phyloP scores from a whole-genome alignment of 805 yeast species.

The Myxozyma udenii region DNA sequence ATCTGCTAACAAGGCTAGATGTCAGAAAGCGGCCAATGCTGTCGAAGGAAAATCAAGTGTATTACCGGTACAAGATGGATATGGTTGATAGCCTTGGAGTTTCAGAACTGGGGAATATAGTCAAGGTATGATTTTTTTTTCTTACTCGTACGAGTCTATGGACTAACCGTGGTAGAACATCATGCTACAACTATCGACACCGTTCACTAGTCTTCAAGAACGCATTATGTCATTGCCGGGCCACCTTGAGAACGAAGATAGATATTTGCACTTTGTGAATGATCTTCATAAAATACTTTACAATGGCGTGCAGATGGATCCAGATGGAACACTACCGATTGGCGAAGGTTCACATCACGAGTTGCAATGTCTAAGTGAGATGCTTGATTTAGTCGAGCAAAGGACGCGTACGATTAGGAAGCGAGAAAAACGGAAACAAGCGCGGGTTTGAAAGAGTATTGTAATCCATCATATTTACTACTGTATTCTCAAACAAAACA shows the following conservation, averaged over 20 bases:
- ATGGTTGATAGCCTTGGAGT: conserved; percentile 23
- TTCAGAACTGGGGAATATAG: conserved; percentile 27
- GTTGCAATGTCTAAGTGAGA: conserved; percentile 22
- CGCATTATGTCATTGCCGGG: conserved; percentile 15
- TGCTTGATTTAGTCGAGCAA: conserved; percentile 25
- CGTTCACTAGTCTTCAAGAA: conserved; percentile 42
- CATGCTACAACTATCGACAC: conserved; percentile 47
- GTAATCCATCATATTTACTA: no score
- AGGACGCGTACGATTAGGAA: no score
- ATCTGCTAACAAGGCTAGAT: conserved; percentile 8
- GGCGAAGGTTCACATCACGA: conserved; percentile 19
- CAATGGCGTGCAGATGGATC: conserved; percentile 19
- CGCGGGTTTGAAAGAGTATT: background rate
- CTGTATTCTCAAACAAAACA: no score
- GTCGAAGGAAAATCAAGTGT: conserved; percentile 7
- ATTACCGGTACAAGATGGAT: conserved; percentile 26
- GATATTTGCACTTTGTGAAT: conserved; percentile 30
- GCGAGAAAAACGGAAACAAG: background rate
- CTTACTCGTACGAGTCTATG: background rate
- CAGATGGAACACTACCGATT: conserved; percentile 4
- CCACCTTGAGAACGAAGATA: conserved; percentile 19
- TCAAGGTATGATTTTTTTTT: conserved; percentile 15
- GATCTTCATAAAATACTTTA: conserved; percentile 25
- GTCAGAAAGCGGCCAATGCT: background rate
- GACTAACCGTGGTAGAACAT: conserved; percentile 16